These are phyloP conservation scores for Thielaviopsis ethacetica DNA, from an alignment of 2,329 filamentous ascomycete species.

Conservation along the genomic window DNA sequence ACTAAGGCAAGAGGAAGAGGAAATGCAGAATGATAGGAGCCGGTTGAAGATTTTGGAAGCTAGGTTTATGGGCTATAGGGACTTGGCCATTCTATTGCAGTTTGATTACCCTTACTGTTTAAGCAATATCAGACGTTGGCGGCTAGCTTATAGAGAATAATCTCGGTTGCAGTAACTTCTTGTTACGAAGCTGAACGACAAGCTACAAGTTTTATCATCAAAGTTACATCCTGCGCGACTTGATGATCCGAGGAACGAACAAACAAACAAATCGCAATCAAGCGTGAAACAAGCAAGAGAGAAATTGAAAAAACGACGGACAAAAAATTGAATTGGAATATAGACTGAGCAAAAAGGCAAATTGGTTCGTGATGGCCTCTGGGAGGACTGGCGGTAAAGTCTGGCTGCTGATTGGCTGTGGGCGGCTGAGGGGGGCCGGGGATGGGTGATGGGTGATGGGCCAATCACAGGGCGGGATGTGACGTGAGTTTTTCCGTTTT, in stretches of 20 bases:
- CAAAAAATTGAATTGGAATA: not conserved
- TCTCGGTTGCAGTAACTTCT: too few relatives aligned
- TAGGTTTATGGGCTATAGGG: not conserved
- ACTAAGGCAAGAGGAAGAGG: not conserved
- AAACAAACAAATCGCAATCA: too few relatives aligned
- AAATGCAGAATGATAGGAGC: not conserved
- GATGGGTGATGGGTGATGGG: not conserved
- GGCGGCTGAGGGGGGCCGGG: not conserved
- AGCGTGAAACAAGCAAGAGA: too few relatives aligned
- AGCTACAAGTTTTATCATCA: too few relatives aligned
- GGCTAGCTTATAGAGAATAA: too few relatives aligned
- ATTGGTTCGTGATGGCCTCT: not conserved
- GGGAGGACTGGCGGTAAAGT: not conserved
- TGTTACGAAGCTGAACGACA: too few relatives aligned
- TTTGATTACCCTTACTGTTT: too few relatives aligned
- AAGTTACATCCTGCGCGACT: too few relatives aligned
- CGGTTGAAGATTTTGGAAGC: not conserved
- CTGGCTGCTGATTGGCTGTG: not conserved
- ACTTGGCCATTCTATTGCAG: not conserved
- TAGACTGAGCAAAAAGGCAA: not conserved
- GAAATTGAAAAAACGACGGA: too few relatives aligned
- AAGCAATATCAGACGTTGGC: too few relatives aligned
- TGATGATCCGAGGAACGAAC: too few relatives aligned
- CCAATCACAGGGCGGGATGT: not conserved
- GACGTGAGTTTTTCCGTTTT: not conserved